Base-by-base conservation (phyloP, 163 green algal genomes). In the Prototheca cutis region DNA sequence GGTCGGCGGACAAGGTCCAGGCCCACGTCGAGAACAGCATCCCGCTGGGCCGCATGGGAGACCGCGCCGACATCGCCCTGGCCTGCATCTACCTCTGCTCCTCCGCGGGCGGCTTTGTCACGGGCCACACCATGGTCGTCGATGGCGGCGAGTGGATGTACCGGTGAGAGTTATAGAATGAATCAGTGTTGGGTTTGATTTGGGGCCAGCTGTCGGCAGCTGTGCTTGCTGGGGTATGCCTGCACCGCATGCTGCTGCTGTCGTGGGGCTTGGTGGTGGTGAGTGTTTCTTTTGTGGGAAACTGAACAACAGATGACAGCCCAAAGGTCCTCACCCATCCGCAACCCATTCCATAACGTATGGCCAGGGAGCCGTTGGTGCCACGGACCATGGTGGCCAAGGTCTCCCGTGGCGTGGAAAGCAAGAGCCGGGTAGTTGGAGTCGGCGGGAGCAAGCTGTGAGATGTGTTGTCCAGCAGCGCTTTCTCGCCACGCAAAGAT, bases 61-160 rank as follows among this genome's bases (percentile, higher is more conserved):
- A 75, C 33, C 83, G 81, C 31, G 85, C 75, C 70, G 91, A 98
- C 77, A 96, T 98, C 24, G 91, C 80, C 24, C 83, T 94, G 70
- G 81, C 82, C 3, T 82, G 71, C 36, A 54, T 95, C 6, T 98
- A 85, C 73, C 76, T 98, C 30, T 65, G 73, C 13, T 82, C 73
- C 48, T 15, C 33, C 0, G 71, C 63, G 2, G 71, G 32, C 2
- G 24, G n/a, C 18, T 84, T 74, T 51, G 59, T 85, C 4, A 75
- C 61, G 42, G 84, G 85, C 3, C 73, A 90, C 72, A 86, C 77
- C 18, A 56, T 95, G 55, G 89, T 96, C 39, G 89, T 96, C 54
- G 89, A 96, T 55, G 89, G 89, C 3, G 89, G 67, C 0, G 74
- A 75, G 4, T 94, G 85, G 85, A 78, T 96, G 74, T 88, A 48